phyloP scores from a whole-genome alignment of 2,329 filamentous ascomycete genomes.

The Xenoacremonium recifei region DNA sequence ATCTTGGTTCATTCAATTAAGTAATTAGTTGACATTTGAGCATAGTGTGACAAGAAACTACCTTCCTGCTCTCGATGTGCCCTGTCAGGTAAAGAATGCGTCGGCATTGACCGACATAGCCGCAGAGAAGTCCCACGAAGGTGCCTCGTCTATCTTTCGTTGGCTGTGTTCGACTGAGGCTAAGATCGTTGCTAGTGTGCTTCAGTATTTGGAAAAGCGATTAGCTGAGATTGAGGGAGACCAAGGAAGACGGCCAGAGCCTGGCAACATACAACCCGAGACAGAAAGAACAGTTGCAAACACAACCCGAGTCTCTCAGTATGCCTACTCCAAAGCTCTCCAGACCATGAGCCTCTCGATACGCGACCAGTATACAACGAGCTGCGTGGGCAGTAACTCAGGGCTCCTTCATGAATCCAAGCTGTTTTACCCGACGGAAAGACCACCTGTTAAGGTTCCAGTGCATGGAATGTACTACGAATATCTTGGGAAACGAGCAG shows the following conservation, averaged over 20 bases:
- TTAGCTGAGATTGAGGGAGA: not conserved
- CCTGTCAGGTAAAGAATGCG: slow-evolving; percentile 8
- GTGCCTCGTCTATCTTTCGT: not conserved
- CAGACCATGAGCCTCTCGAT: not conserved
- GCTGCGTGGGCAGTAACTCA: not conserved
- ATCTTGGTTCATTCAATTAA: not conserved
- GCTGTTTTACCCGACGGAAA: slow-evolving; percentile 19
- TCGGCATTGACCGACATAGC: slow-evolving; percentile 13
- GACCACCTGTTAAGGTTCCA: slow-evolving; percentile 21
- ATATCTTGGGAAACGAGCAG: slow-evolving; percentile 5
- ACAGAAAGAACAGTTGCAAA: not conserved
- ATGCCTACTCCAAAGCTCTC: not conserved
- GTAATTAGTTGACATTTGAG: not conserved
- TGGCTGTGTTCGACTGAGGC: not conserved
- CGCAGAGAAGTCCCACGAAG: slow-evolving; percentile 12
- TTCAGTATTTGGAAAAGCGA: not conserved
- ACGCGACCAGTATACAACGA: not conserved
- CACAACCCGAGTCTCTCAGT: not conserved
- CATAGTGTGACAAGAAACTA: slow-evolving; percentile 12
- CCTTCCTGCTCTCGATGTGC: slow-evolving; percentile 15
- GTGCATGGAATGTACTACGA: slow-evolving; percentile 17
- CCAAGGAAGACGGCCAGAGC: not conserved
- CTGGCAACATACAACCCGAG: not conserved
- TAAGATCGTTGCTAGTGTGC: not conserved
- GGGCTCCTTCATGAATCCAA: slow-evolving; percentile 12